Evolutionary conservation across 164 flowering plant genomes (phyloP), one percentile per base, ranked within the genome.

Genomic region (Santalum album): DNA sequence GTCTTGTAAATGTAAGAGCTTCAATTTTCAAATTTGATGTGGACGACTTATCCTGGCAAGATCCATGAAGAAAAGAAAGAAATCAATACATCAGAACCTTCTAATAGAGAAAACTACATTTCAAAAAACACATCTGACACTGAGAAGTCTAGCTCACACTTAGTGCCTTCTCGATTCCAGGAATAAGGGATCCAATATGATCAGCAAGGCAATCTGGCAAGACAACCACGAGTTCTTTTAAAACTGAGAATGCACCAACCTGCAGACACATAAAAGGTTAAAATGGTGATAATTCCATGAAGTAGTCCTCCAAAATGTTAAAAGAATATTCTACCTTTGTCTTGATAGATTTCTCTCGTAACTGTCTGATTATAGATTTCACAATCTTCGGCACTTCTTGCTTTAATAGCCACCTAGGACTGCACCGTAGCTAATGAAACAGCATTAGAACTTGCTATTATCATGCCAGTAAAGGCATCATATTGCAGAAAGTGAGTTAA

Each of bases 211-310:
- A 94, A 65, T 94, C 87, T 22, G 99, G 99, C 75, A 94, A 72
- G 63, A 94, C 97, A 63, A 79, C 79, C 24, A 94, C 99, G 52
- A 94, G 95, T 64, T 94, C 99, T 74, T 81, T 94, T 60, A 94
- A 59, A 55, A 94, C 90, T 36, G 99, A 87, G 70, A 90, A 90
- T 46, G 96, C 95, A 60, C 97, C 97, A 77, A 94, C 92, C 99
- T 90, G 79, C 67, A 74, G 47, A 57, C 15, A 54, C 20, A 53
- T 46, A 49, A 17, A 29, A 59, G 7, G 24, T 17, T 49, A 19
- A 39, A 25, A 58, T 20, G 1, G 50, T 6, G 52, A 21, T 19
- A 26, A 38, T 36, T 47, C 5, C 39, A 49, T 17, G 4, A 2
- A 7, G 12, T 12, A 17, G 60, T 11, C 22, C 49, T 24, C 45